Evolutionary conservation across 73 alveolate genomes (phyloP).

Genomic region (Paramecium bursaria): DNA sequence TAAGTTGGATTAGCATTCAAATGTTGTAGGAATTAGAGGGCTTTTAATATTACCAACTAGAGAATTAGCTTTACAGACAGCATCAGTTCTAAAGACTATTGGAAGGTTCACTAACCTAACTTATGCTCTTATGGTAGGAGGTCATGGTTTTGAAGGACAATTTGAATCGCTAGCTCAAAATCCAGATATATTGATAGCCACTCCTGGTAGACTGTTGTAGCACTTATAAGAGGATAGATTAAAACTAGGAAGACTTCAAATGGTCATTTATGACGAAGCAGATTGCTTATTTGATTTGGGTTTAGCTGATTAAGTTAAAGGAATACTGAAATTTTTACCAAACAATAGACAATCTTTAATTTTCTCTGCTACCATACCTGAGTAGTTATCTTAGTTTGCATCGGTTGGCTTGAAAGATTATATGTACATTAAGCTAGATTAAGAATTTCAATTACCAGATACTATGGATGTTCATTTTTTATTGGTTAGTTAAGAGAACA

Average conservation of each 20-base stretch:
- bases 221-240: slow-evolving; percentile 90
- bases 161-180: slow-evolving; percentile 93
- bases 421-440: slow-evolving; percentile 88
- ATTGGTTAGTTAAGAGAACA: slow-evolving; percentile 85
- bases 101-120: slow-evolving; percentile 88
- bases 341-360: slow-evolving; percentile 84
- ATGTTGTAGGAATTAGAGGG: slow-evolving; percentile 93
- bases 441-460: slow-evolving; percentile 94
- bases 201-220: slow-evolving; percentile 99
- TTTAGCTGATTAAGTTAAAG: slow-evolving; percentile 91
- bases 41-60: slow-evolving; percentile 95
- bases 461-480: slow-evolving; percentile 86
- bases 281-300: slow-evolving; percentile 97
- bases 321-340: slow-evolving; percentile 77
- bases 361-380: slow-evolving; percentile 97
- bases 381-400: slow-evolving; percentile 88
- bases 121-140: slow-evolving; percentile 94
- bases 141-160: slow-evolving; percentile 95
- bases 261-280: slow-evolving; percentile 95
- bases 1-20: slow-evolving; percentile 88
- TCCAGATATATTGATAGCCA: slow-evolving; percentile 98
- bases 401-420: slow-evolving; percentile 95
- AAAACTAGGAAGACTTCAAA: slow-evolving; percentile 84
- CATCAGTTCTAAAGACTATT: slow-evolving; percentile 83
- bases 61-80: slow-evolving; percentile 95